Evolutionary conservation across 2,329 filamentous ascomycete species (phyloP).

Genomic region (Phyllosticta citriasiana): DNA sequence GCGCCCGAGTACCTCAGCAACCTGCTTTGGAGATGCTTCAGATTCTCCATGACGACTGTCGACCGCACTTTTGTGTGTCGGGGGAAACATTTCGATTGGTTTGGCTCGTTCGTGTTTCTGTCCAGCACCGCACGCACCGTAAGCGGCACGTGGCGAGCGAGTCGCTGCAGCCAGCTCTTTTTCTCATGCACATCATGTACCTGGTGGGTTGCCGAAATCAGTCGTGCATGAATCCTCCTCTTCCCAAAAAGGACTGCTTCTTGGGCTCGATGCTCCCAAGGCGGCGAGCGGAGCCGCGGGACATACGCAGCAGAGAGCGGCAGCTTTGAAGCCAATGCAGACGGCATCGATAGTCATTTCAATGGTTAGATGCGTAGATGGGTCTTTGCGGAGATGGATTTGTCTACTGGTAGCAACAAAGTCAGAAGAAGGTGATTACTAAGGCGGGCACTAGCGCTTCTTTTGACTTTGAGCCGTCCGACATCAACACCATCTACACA

Average conservation of each 20-base stretch:
- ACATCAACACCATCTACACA: background rate
- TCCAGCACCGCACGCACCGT: background rate
- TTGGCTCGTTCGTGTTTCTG: background rate
- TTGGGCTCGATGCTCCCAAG: background rate
- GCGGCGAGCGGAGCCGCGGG: no score
- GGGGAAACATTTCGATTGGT: background rate
- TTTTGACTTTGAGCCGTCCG: background rate
- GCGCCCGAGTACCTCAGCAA: background rate
- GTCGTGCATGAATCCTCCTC: background rate
- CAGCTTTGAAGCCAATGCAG: background rate
- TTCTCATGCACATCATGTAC: background rate
- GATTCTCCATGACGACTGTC: background rate
- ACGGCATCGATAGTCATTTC: no score
- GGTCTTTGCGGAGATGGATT: background rate
- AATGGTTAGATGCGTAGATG: no score
- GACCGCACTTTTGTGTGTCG: background rate
- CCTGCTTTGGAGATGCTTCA: background rate
- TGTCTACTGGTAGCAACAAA: background rate
- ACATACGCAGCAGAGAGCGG: background rate
- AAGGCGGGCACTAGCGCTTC: background rate
- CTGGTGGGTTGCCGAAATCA: background rate
- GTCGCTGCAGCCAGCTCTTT: background rate
- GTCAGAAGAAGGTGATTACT: background rate
- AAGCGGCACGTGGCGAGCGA: background rate
- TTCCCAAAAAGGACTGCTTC: background rate